Conservation (phyloP, 2,329 filamentous ascomycete genomes). For the Colletotrichum cuscutae region DNA sequence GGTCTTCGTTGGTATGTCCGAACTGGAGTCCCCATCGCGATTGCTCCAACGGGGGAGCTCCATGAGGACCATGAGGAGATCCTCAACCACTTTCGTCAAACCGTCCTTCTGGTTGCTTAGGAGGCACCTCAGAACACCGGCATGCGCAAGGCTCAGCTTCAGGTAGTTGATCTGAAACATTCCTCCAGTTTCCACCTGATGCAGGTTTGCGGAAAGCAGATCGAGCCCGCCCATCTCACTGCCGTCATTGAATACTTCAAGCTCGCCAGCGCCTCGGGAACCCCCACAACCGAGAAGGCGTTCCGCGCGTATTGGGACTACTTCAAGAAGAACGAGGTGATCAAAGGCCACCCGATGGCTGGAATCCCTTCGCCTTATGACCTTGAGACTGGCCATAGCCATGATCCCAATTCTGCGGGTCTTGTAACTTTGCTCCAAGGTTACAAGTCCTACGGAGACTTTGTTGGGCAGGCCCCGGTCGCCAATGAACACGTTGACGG, state of each 20-base stretch:
- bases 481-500: background rate
- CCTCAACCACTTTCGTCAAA: background rate
- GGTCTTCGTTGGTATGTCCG: background rate
- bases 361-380: background rate
- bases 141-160: background rate
- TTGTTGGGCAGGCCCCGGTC: background rate
- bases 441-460: background rate
- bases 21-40: background rate
- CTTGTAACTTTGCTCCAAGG: background rate
- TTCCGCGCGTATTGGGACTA: background rate
- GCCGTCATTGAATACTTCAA: background rate
- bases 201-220: background rate
- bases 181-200: background rate
- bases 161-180: background rate
- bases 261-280: background rate
- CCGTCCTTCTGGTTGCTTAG: background rate
- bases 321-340: background rate
- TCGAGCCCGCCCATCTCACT: background rate
- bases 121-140: background rate
- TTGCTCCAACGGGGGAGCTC: background rate
- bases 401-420: background rate
- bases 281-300: background rate
- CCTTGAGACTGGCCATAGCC: background rate
- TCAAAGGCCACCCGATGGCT: background rate
- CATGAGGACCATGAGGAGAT: background rate